These are phyloP conservation scores for Cymbomonas tetramitiformis DNA, from an alignment of 139 green algal species.

Conservation along the genomic window DNA sequence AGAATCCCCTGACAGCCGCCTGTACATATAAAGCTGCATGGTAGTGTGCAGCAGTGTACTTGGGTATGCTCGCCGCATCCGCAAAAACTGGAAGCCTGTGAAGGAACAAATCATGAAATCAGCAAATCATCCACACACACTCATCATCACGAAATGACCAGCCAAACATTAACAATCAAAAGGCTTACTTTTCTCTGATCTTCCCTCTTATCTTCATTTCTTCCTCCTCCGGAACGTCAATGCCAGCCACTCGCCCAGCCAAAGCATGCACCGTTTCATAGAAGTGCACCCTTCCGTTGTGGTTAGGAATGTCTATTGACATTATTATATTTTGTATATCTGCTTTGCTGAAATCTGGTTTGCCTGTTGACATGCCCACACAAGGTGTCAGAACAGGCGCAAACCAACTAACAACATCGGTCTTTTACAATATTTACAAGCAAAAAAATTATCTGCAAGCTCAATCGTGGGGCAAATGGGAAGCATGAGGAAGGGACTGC, in stretches of 20 bases:
- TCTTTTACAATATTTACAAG: too few relatives aligned
- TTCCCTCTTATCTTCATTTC: slow-evolving; percentile 22
- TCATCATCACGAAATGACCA: too few relatives aligned
- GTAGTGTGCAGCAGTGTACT: slow-evolving; percentile 50
- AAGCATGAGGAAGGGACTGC: not conserved
- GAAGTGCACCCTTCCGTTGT: slow-evolving; percentile 36
- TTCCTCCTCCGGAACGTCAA: slow-evolving; percentile 27
- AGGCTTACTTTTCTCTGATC: too few relatives aligned
- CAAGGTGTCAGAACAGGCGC: too few relatives aligned
- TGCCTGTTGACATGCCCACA: too few relatives aligned
- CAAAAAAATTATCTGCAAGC: too few relatives aligned
- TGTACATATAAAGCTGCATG: slow-evolving; percentile 52
- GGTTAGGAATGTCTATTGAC: slow-evolving; percentile 32
- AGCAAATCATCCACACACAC: too few relatives aligned
- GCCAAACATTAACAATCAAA: too few relatives aligned
- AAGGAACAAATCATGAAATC: not conserved
- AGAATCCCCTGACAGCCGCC: slow-evolving; percentile 45
- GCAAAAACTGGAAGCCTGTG: not conserved
- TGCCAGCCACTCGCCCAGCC: slow-evolving; percentile 35
- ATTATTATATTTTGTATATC: slow-evolving; percentile 30
- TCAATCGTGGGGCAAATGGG: not conserved
- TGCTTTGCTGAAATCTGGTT: not conserved
- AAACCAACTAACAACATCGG: too few relatives aligned
- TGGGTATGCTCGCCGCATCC: slow-evolving; percentile 15
- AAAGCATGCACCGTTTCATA: slow-evolving; percentile 54